A percentile compares a stretch with the other conserved stretches of the same genome.
Conservation (phyloP, 352 stramenopile species). For the Aphanomyces stellatus region DNA sequence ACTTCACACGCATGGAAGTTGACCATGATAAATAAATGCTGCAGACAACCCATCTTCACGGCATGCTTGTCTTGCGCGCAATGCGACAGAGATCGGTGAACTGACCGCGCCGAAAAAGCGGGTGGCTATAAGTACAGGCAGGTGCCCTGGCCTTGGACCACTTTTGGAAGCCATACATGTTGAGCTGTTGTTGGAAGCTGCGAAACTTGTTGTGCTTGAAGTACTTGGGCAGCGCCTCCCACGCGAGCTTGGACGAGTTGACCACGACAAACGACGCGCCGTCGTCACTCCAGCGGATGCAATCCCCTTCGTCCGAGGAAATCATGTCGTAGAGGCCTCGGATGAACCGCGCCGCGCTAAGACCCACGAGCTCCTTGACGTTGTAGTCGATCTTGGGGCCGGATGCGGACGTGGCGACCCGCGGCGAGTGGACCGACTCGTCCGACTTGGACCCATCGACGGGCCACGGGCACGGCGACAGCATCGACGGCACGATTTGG, state of each 20-base stretch:
- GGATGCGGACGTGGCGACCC: neutral
- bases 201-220: constrained; percentile 22
- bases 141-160: constrained; percentile 8
- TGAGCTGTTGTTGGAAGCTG: constrained; percentile 21
- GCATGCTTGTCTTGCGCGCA: constrained; percentile 13
- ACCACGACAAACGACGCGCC: constrained; percentile 12
- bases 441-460: neutral
- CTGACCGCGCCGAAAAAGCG: constrained; percentile 12
- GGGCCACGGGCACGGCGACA: neutral
- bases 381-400: constrained; percentile 17
- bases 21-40: constrained; percentile 10
- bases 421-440: neutral
- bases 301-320: constrained; percentile 12
- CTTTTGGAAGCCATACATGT: constrained; percentile 21
- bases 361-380: constrained; percentile 12
- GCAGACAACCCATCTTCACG: neutral
- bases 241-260: constrained; percentile 20
- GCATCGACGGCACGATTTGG: constrained; percentile 17
- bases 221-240: constrained; percentile 17
- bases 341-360: constrained; percentile 15
- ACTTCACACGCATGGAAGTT: no score
- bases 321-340: constrained; percentile 22
- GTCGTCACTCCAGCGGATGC: constrained; percentile 19
- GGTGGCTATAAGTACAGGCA: constrained; percentile 15
- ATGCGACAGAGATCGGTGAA: constrained; percentile 19